These are phyloP conservation scores for Neurospora intermedia DNA, from an alignment of 495 filamentous ascomycete species.

Conservation along the genomic window DNA sequence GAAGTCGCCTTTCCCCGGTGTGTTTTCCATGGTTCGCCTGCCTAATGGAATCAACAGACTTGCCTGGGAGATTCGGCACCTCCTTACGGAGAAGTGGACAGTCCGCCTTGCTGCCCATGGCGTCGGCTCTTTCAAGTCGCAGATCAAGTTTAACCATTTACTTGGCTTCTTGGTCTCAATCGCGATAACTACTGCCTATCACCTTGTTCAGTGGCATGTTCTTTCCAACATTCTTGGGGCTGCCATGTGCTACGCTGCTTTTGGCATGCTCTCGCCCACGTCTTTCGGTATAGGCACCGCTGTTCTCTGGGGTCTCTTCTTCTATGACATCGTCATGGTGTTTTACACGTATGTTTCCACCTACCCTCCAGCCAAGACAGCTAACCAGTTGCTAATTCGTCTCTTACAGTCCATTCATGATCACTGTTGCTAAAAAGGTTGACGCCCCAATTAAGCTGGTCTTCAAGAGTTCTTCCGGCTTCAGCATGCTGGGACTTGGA, in stretches of 20 bases:
- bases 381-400: slow-evolving; percentile 8
- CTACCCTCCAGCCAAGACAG: background rate
- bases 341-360: slow-evolving; percentile 64
- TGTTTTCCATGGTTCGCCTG: slow-evolving; percentile 21
- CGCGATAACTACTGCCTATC: slow-evolving; percentile 52
- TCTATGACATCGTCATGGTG: slow-evolving; percentile 95
- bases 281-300: slow-evolving; percentile 75
- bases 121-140: slow-evolving; percentile 21
- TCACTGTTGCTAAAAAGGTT: slow-evolving; percentile 80
- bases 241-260: slow-evolving; percentile 69
- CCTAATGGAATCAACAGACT: slow-evolving; percentile 11
- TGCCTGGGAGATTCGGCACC: slow-evolving; percentile 35
- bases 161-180: slow-evolving; percentile 51
- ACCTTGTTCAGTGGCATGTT: slow-evolving; percentile 56
- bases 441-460: slow-evolving; percentile 92
- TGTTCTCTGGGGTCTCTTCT: slow-evolving; percentile 69
- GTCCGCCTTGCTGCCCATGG: slow-evolving; percentile 31
- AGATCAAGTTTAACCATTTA: slow-evolving; percentile 33
- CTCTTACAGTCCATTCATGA: slow-evolving; percentile 62
- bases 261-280: slow-evolving; percentile 82
- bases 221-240: slow-evolving; percentile 83
- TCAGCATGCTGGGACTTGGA: slow-evolving; percentile 85
- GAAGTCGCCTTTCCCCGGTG: slow-evolving; percentile 35
- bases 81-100: slow-evolving; percentile 39
- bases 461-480: slow-evolving; percentile 57